These are phyloP conservation scores for Obba rivulosa DNA, from an alignment of 768 basidiomycete species.

Conservation along the genomic window DNA sequence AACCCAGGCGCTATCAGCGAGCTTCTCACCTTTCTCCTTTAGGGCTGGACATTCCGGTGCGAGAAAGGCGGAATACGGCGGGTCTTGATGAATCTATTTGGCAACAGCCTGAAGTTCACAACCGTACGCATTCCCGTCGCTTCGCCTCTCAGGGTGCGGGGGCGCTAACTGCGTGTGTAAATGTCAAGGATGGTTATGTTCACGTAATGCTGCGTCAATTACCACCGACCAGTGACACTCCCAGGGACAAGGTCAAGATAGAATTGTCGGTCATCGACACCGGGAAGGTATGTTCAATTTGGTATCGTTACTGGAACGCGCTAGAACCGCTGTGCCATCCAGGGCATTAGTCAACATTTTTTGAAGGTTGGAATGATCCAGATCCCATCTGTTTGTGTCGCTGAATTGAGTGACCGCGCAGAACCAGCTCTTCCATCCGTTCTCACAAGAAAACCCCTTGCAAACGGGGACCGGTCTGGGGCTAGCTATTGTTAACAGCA, in stretches of 20 bases:
- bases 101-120: constrained; percentile 92
- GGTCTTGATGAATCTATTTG: constrained; percentile 91
- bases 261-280: constrained; percentile 86
- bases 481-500: constrained; percentile 92
- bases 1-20: not conserved
- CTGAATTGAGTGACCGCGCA: constrained; percentile 18
- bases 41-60: constrained; percentile 86
- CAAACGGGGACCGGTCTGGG: constrained; percentile 93
- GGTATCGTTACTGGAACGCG: not conserved
- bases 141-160: not conserved
- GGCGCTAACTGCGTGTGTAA: not conserved
- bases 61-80: constrained; percentile 92
- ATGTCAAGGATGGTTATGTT: constrained; percentile 72
- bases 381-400: not conserved
- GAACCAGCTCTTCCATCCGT: constrained; percentile 96
- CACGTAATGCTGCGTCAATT: constrained; percentile 79
- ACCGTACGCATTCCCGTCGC: constrained; percentile 39
- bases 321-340: constrained; percentile 3
- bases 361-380: constrained; percentile 55
- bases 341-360: constrained; percentile 92
- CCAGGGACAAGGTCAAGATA: constrained; percentile 59
- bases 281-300: constrained; percentile 57
- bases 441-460: constrained; percentile 93
- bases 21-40: not conserved
- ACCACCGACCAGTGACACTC: constrained; percentile 46